Conservation (phyloP, 768 basidiomycete genomes). For the Pilatotrama ljubarskyi region DNA sequence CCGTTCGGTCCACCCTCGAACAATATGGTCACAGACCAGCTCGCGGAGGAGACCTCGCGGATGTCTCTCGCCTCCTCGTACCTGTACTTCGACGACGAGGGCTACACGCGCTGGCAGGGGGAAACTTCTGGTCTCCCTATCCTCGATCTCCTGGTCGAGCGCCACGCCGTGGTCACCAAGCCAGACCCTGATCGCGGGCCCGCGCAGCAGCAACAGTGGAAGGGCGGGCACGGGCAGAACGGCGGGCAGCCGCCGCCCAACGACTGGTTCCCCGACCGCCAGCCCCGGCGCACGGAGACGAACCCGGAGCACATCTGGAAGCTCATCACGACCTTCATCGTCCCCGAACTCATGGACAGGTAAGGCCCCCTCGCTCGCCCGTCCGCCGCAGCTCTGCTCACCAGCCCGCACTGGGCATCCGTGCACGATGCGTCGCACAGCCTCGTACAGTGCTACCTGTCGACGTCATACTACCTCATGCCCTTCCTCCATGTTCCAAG, state of each 20-base stretch:
- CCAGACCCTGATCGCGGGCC: constrained; percentile 33
- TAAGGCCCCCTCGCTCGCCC: constrained; percentile 36
- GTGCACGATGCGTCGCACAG: constrained; percentile 36
- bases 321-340: constrained; percentile 81
- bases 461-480: constrained; percentile 90
- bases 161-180: constrained; percentile 47
- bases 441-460: constrained; percentile 81
- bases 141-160: constrained; percentile 79
- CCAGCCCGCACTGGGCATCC: constrained; percentile 19
- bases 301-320: constrained; percentile 90
- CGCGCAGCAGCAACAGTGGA: constrained; percentile 20
- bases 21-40: constrained; percentile 41
- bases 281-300: constrained; percentile 68
- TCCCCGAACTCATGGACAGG: constrained; percentile 94
- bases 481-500: constrained; percentile 92
- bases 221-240: constrained; percentile 17
- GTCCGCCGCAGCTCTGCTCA: constrained; percentile 15
- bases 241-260: constrained; percentile 8
- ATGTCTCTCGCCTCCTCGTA: constrained; percentile 76
- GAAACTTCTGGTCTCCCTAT: constrained; percentile 91
- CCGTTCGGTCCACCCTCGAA: constrained; percentile 4
- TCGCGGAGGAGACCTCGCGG: constrained; percentile 58
- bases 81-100: constrained; percentile 85
- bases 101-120: constrained; percentile 87
- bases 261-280: constrained; percentile 86